These are phyloP conservation scores for Rasamsonia emersonii DNA, from an alignment of 2,329 filamentous ascomycete species.

Conservation along the genomic window DNA sequence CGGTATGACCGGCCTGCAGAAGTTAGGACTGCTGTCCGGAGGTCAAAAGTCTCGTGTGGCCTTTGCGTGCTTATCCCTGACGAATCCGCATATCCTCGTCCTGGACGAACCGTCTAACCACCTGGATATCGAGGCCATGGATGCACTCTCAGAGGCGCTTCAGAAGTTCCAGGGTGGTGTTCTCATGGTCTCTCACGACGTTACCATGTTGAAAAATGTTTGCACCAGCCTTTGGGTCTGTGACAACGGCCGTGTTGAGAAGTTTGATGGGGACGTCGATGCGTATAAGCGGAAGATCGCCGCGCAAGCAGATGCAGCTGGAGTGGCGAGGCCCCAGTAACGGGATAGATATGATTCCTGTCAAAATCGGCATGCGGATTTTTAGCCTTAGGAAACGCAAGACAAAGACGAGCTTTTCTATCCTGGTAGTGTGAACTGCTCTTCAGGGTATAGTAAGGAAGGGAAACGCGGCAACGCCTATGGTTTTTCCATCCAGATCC, in stretches of 20 bases:
- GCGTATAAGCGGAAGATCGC: constrained; percentile 96
- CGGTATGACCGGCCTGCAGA: constrained; percentile 91
- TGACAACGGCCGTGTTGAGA: constrained; percentile 85
- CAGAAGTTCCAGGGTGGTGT: constrained; percentile 87
- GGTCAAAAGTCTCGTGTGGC: constrained; percentile 98
- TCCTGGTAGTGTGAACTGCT: too few species aligned
- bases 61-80: constrained; percentile 89
- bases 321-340: constrained; percentile 52
- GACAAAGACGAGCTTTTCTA: too few species aligned
- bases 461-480: too few species aligned
- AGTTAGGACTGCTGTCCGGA: constrained; percentile 88
- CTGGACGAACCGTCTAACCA: constrained; percentile 98
- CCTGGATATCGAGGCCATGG: constrained; percentile 98
- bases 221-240: constrained; percentile 96
- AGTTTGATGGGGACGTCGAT: constrained; percentile 91
- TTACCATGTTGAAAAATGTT: constrained; percentile 95
- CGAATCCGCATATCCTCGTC: constrained; percentile 92
- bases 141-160: constrained; percentile 78
- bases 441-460: too few species aligned
- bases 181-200: constrained; percentile 97
- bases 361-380: neutral
- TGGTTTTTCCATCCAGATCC: too few species aligned
- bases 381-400: neutral
- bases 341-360: constrained; percentile 5
- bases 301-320: constrained; percentile 77